A percentile compares a stretch with the other conserved stretches of the same genome.
phyloP scores from a whole-genome alignment of 2,329 filamentous ascomycete genomes.

The Talaromyces pinophilus region DNA sequence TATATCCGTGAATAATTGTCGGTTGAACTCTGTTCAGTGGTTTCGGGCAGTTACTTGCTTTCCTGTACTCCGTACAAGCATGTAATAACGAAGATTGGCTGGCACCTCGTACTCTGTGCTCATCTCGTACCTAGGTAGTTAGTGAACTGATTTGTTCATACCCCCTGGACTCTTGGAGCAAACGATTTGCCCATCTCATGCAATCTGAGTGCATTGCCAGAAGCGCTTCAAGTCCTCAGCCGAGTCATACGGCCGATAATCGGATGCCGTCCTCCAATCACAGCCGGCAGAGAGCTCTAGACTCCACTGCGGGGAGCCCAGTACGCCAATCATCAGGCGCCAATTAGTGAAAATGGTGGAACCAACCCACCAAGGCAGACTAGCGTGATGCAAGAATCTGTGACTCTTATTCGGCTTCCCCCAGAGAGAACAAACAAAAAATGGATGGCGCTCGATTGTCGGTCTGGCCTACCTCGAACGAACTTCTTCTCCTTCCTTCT shows the following conservation, averaged over 20 bases:
- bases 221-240: not conserved
- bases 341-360: not conserved
- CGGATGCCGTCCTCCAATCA: constrained; percentile 24
- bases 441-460: constrained; percentile 2
- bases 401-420: constrained; percentile 3
- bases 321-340: not conserved
- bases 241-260: constrained; percentile 23
- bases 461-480: constrained; percentile 6
- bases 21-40: not conserved
- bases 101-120: not conserved
- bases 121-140: not conserved
- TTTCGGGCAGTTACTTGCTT: not conserved
- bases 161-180: not conserved
- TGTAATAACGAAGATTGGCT: not conserved
- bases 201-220: not conserved
- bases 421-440: constrained; percentile 11
- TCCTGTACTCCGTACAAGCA: not conserved
- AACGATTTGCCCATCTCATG: not conserved
- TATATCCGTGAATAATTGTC: not conserved
- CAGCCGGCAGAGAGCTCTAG: not conserved
- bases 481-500: constrained; percentile 9
- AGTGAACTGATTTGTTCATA: not conserved
- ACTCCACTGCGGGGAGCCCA: not conserved
- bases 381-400: not conserved
- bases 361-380: not conserved